Evolutionary conservation across 306 rosid genomes (phyloP).

Genomic region (Dryas drummondii): DNA sequence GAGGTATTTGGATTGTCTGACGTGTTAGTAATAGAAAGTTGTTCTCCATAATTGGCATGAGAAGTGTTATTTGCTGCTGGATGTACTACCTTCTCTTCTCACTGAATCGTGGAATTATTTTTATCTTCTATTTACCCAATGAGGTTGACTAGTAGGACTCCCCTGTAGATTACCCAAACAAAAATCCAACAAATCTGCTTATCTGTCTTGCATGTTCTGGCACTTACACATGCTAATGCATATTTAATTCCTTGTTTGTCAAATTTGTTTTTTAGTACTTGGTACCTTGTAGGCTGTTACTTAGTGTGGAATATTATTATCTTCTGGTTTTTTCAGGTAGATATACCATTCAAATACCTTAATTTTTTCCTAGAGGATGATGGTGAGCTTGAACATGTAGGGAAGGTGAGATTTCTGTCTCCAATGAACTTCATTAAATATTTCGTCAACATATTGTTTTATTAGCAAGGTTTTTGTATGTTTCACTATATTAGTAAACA

Average conservation of each 20-base stretch:
- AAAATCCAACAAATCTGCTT: neutral
- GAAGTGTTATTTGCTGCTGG: neutral
- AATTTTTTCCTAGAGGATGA: conserved; percentile 85
- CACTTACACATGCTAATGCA: neutral
- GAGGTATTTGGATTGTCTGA: conserved; percentile 46
- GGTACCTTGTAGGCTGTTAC: neutral
- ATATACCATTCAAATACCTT: conserved; percentile 85
- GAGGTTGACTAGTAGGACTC: too few species aligned
- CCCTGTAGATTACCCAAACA: neutral
- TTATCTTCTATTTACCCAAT: too few species aligned
- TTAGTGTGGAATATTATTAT: neutral
- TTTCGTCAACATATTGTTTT: neutral
- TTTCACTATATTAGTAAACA: too few species aligned
- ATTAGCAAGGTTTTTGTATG: too few species aligned
- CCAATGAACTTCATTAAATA: neutral
- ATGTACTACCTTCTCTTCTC: neutral
- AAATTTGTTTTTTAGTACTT: neutral
- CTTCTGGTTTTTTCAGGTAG: conserved; percentile 56
- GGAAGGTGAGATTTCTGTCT: conserved; percentile 45
- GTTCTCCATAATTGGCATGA: neutral
- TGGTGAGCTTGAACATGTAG: conserved; percentile 64
- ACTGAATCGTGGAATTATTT: too few species aligned
- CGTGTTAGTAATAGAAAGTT: neutral
- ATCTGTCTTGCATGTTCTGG: neutral
- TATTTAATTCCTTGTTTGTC: neutral